These are phyloP conservation scores for Cytospora piceicola DNA, from an alignment of 2,329 filamentous ascomycete species.

Conservation along the genomic window DNA sequence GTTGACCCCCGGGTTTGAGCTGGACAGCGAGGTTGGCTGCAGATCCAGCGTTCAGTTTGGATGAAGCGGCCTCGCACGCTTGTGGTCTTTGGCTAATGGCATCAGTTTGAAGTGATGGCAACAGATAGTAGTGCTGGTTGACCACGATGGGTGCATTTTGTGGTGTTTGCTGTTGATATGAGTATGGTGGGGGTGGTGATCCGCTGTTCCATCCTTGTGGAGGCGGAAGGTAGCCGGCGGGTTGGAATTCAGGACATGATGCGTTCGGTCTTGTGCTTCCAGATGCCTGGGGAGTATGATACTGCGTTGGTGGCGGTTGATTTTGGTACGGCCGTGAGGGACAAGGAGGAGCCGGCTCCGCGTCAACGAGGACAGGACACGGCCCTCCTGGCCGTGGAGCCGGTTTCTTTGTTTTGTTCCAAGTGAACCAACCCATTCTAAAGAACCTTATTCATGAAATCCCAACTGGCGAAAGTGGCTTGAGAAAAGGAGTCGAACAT, in stretches of 20 bases:
- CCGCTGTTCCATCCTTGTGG: conserved; percentile 34
- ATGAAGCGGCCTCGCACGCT: conserved; percentile 35
- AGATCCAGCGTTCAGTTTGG: conserved; percentile 45
- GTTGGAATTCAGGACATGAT: conserved; percentile 32
- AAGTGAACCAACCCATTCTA: conserved; percentile 28
- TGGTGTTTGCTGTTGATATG: conserved; percentile 36
- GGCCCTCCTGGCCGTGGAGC: conserved; percentile 14
- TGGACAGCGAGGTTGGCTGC: conserved; percentile 49
- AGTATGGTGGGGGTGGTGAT: conserved; percentile 31
- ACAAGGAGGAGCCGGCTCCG: not conserved
- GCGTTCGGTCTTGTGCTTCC: conserved; percentile 14
- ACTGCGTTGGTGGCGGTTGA: conserved; percentile 16
- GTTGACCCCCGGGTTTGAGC: conserved; percentile 43
- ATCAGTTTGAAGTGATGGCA: conserved; percentile 33
- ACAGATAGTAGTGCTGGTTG: conserved; percentile 57
- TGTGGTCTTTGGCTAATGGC: conserved; percentile 27
- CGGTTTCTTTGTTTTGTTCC: conserved; percentile 26
- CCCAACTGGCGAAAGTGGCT: conserved; percentile 7
- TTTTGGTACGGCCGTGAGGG: conserved; percentile 8
- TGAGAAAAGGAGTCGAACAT: conserved; percentile 7
- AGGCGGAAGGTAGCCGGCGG: conserved; percentile 37
- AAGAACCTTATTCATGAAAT: not conserved
- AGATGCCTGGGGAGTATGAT: conserved; percentile 22
- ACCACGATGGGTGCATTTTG: conserved; percentile 50
- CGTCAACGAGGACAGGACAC: conserved; percentile 12